A percentile compares a stretch with the other conserved stretches of the same genome.
phyloP scores from a whole-genome alignment of 2,329 filamentous ascomycete genomes.

The Alternaria brassicae region DNA sequence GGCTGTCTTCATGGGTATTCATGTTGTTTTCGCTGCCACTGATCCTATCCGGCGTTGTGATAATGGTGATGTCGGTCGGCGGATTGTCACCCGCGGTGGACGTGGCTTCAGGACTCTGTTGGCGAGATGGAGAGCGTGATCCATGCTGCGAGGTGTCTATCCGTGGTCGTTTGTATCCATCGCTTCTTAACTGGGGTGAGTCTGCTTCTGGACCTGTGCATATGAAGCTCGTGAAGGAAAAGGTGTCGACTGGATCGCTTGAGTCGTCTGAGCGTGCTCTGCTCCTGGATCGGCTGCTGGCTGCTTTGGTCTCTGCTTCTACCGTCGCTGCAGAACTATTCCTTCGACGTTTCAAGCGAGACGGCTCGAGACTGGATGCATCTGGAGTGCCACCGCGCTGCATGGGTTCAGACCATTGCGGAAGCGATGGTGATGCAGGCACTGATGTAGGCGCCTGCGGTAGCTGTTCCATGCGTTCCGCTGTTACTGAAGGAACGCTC shows the following conservation, averaged over 20 bases:
- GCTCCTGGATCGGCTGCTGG: background rate
- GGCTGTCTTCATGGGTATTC: background rate
- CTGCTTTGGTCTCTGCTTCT: background rate
- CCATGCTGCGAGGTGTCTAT: background rate
- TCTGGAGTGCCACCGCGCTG: background rate
- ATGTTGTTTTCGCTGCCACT: background rate
- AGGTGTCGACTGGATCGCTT: background rate
- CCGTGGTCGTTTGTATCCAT: background rate
- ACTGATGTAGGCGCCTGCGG: background rate
- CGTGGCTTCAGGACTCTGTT: background rate
- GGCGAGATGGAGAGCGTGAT: background rate
- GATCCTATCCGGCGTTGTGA: background rate
- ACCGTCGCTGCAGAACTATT: background rate
- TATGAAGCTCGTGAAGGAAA: background rate
- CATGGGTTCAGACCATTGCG: background rate
- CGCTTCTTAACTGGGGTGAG: background rate
- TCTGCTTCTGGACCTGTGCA: background rate
- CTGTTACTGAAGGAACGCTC: background rate
- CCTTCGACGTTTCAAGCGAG: background rate
- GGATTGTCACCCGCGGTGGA: slow-evolving; percentile 1
- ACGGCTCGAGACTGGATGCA: background rate
- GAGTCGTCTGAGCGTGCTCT: background rate
- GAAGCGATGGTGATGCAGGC: background rate
- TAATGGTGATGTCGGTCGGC: background rate
- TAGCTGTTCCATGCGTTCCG: background rate